Conservation (phyloP, 495 filamentous ascomycete species). For the Penicillium pulvis region DNA sequence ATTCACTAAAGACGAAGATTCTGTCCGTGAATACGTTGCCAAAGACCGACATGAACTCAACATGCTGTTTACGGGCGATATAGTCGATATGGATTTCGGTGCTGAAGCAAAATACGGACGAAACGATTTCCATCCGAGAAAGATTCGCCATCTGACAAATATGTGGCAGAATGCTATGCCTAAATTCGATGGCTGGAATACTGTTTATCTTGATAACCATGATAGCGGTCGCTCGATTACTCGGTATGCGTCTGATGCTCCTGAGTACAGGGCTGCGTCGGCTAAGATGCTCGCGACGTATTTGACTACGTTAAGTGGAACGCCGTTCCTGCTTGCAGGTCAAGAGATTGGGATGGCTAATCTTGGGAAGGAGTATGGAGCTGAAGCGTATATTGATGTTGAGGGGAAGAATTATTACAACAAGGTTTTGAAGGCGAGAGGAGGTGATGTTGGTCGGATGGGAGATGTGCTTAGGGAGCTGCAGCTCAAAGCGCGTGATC, state of each 20-base stretch:
- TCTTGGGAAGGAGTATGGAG: slow-evolving; percentile 54
- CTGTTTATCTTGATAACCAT: slow-evolving; percentile 57
- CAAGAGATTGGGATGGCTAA: slow-evolving; percentile 72
- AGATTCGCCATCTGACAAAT: slow-evolving; percentile 23
- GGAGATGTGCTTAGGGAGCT: slow-evolving; percentile 47
- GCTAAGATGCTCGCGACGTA: slow-evolving; percentile 60
- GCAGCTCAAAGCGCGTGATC: slow-evolving; percentile 47
- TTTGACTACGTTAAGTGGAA: slow-evolving; percentile 56
- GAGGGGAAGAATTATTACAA: slow-evolving; percentile 58
- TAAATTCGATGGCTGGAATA: slow-evolving; percentile 47
- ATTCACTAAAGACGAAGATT: slow-evolving; percentile 41
- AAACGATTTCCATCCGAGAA: slow-evolving; percentile 10
- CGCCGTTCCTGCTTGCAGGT: slow-evolving; percentile 65
- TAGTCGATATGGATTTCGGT: slow-evolving; percentile 46
- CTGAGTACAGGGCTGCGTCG: slow-evolving; percentile 34
- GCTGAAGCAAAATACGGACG: slow-evolving; percentile 33
- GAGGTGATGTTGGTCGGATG: slow-evolving; percentile 33
- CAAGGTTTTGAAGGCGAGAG: slow-evolving; percentile 24
- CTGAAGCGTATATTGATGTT: slow-evolving; percentile 62
- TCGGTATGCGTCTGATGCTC: slow-evolving; percentile 48
- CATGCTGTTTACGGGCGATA: slow-evolving; percentile 49
- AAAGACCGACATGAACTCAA: slow-evolving; percentile 40
- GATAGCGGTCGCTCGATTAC: slow-evolving; percentile 58
- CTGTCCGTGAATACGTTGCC: slow-evolving; percentile 51
- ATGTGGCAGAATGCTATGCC: slow-evolving; percentile 37